Conservation (phyloP, 257 asterid species). For the Perilla frutescens region DNA sequence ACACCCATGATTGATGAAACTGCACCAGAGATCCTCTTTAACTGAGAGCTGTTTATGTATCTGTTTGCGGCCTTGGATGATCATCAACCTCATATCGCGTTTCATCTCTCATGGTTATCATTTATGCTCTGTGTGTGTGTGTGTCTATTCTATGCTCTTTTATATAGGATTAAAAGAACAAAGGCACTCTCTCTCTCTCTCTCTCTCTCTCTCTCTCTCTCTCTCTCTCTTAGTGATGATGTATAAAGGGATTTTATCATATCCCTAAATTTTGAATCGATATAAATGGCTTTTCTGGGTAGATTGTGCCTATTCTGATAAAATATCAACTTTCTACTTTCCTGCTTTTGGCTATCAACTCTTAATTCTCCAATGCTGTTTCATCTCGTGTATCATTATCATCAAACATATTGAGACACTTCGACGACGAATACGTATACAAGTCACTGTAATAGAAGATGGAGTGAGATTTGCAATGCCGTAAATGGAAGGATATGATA, state of each 20-base stretch:
- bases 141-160: not conserved
- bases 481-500: not conserved
- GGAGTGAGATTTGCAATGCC: not conserved
- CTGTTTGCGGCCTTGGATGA: slow-evolving; percentile 55
- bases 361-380: not conserved
- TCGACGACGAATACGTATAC: no score
- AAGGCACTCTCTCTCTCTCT: no score
- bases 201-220: no score
- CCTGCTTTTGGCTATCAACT: no score
- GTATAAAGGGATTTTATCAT: slow-evolving; percentile 52
- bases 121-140: no score
- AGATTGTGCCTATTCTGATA: not conserved
- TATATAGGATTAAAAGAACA: slow-evolving; percentile 27
- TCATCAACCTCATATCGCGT: slow-evolving; percentile 34
- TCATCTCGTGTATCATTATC: no score
- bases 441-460: no score
- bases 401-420: no score
- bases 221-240: no score
- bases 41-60: slow-evolving; percentile 57
- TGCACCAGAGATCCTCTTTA: slow-evolving; percentile 45
- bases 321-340: no score
- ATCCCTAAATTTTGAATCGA: slow-evolving; percentile 40
- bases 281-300: slow-evolving; percentile 35
- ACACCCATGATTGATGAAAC: slow-evolving; percentile 62
- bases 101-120: slow-evolving; percentile 54